Percentiles rank a stretch among this genome's conserved stretches.
Evolutionary conservation across 176 grass and related monocot species (phyloP).

Genomic region (Oryza longistaminata): DNA sequence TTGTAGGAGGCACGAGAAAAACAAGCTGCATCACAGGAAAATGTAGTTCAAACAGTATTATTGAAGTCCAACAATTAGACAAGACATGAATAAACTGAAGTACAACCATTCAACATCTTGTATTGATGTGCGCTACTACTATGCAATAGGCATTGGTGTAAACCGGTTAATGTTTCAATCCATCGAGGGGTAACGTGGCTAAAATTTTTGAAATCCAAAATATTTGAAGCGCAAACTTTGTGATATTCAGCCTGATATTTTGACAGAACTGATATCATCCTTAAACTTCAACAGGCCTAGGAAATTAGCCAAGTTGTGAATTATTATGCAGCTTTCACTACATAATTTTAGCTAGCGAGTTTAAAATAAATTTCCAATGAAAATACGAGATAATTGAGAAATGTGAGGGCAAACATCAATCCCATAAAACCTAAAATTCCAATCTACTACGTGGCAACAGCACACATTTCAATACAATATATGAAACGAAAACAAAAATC

Average conservation of each 20-base stretch:
- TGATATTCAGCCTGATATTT: neutral
- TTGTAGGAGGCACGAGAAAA: conserved; percentile 50
- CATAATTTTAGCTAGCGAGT: neutral
- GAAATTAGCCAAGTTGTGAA: conserved; percentile 6
- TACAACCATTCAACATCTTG: conserved; percentile 35
- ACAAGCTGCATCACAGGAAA: conserved; percentile 44
- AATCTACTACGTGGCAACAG: neutral
- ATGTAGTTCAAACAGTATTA: conserved; percentile 15
- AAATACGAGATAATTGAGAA: neutral
- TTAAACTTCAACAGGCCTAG: neutral
- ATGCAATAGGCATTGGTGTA: conserved; percentile 18
- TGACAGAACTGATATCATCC: neutral
- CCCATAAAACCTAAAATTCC: neutral
- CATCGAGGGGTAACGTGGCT: conserved; percentile 22
- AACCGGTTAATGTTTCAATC: neutral
- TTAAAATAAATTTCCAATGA: neutral
- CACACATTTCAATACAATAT: conserved; percentile 19
- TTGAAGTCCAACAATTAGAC: conserved; percentile 21
- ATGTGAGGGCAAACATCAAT: neutral
- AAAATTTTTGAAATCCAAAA: conserved; percentile 1
- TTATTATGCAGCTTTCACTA: neutral
- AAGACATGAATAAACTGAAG: conserved; percentile 11
- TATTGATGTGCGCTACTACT: neutral
- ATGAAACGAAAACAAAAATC: neutral
- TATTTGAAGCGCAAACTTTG: conserved; percentile 11